Evolutionary conservation across 1,284 basidiomycete species (phyloP).

Genomic region (Tetrapyrgos nigripes): DNA sequence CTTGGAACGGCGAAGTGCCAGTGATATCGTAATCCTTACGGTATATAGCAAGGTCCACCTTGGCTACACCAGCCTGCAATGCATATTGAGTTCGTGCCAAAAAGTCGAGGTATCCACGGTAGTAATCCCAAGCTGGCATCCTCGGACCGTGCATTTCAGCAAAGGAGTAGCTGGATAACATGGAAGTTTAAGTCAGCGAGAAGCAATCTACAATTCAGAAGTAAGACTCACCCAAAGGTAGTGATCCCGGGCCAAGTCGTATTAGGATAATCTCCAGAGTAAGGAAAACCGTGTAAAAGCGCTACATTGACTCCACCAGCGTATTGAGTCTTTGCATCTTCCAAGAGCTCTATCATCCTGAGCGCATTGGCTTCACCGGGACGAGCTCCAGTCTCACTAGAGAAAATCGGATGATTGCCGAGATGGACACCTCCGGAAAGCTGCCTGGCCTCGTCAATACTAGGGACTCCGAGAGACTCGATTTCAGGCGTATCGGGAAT

Average conservation of each 20-base stretch:
- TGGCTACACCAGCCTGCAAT: slow-evolving; percentile 19
- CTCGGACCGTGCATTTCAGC: slow-evolving; percentile 22
- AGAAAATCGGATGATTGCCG: slow-evolving; percentile 14
- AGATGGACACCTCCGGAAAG: slow-evolving; percentile 21
- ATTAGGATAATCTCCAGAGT: slow-evolving; percentile 14
- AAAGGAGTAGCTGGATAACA: slow-evolving; percentile 8
- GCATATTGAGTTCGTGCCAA: slow-evolving; percentile 21
- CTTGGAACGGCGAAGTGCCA: slow-evolving; percentile 17
- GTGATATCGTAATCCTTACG: slow-evolving; percentile 19
- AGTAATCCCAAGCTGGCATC: slow-evolving; percentile 21
- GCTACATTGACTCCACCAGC: slow-evolving; percentile 20
- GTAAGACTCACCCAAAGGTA: background rate
- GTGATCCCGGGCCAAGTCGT: slow-evolving; percentile 16
- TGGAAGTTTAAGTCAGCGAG: background rate
- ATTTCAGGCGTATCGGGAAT: slow-evolving; percentile 19
- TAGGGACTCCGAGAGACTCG: slow-evolving; percentile 18
- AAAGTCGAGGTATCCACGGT: slow-evolving; percentile 23
- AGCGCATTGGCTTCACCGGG: slow-evolving; percentile 10
- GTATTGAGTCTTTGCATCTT: slow-evolving; percentile 21
- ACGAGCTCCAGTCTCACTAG: slow-evolving; percentile 17
- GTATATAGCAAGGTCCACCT: slow-evolving; percentile 23
- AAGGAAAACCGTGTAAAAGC: slow-evolving; percentile 16
- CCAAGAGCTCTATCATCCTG: slow-evolving; percentile 18
- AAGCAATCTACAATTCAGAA: background rate
- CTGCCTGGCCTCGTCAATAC: slow-evolving; percentile 19